Evolutionary conservation across 768 basidiomycete genomes (phyloP), one percentile per base, ranked within the genome.

Genomic region (Lentinula boryana): DNA sequence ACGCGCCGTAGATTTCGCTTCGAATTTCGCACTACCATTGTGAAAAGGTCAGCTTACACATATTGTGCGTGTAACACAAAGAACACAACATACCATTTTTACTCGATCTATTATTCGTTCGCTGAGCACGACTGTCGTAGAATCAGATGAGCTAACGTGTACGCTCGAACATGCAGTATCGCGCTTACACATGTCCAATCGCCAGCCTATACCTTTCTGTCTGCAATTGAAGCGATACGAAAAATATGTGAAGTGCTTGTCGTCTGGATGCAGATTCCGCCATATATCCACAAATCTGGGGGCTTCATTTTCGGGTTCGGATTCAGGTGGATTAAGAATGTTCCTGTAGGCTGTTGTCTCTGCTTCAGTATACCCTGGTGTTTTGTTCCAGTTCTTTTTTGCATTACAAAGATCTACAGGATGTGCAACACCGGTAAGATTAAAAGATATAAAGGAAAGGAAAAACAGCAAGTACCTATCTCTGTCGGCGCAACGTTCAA

Each of bases 371-470:
- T 92, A 91, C 0, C 93, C 93, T 1, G 93, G 76, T 0, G 88
- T 85, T 69, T 95, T 95, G 71, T 95, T 93, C 91, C 91, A 93
- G 67, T 93, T 93, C 53, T 76, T 65, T 60, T 86, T 85, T 0
- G 86, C 73, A 64, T 91, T 87, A 10, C 84, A 65, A 16, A 93
- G 79, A 69, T 93, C 90, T 90, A 63, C n/a, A 31, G 61, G 10
- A 55, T 23, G 27, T 27, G 27, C 27, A 27, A 27, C 27, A 8
- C 7, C 23, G 13, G 52, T 18, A 16, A 18, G 23, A 16, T 16
- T 41, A 27, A 58, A 10, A 16, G 38, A 50, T n/a, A 16, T 23
- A 50, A 21, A 9, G 4, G 4, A 23, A 9, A 58, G 10, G 38
- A 13, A 12, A 50, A 7, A 21, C 16, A 33, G n/a, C 36, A 55